These are phyloP conservation scores for Cicer judaicum DNA, from an alignment of 306 rosid species.

Conservation along the genomic window DNA sequence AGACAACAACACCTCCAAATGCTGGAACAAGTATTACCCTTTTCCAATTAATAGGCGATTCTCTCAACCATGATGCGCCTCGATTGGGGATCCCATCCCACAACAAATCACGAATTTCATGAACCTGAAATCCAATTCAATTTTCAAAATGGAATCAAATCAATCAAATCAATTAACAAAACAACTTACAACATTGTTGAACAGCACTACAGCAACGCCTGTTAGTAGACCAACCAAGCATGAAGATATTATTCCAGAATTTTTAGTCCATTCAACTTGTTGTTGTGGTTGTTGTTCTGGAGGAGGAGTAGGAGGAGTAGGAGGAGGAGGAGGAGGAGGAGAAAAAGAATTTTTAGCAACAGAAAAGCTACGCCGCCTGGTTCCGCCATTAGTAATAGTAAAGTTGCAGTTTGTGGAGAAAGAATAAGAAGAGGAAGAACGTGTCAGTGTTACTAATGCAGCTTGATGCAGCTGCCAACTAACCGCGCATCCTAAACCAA, in stretches of 20 bases:
- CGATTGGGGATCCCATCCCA: constrained; percentile 86
- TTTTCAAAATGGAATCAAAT: neutral
- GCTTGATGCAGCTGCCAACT: constrained; percentile 36
- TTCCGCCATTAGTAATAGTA: constrained; percentile 12
- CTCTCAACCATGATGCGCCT: constrained; percentile 91
- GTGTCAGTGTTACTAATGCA: neutral
- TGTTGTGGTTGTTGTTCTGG: neutral
- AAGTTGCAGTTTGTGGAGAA: neutral
- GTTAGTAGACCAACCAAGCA: constrained; percentile 92
- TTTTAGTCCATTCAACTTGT: constrained; percentile 49
- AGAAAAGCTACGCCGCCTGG: constrained; percentile 7
- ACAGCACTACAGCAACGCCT: constrained; percentile 77
- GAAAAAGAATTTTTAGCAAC: neutral
- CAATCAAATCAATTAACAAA: neutral
- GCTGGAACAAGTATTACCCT: constrained; percentile 80
- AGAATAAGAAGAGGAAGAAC: neutral
- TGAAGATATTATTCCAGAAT: constrained; percentile 67
- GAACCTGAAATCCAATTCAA: constrained; percentile 56
- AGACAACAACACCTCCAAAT: constrained; percentile 71
- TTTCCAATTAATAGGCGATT: constrained; percentile 68
- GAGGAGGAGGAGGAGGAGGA: neutral
- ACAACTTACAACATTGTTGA: constrained; percentile 66
- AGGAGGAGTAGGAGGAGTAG: neutral
- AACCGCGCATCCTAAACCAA: constrained; percentile 49
- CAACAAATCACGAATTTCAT: constrained; percentile 72